Conservation (phyloP, 768 basidiomycete genomes). For the Asterophora lycoperdoides region DNA sequence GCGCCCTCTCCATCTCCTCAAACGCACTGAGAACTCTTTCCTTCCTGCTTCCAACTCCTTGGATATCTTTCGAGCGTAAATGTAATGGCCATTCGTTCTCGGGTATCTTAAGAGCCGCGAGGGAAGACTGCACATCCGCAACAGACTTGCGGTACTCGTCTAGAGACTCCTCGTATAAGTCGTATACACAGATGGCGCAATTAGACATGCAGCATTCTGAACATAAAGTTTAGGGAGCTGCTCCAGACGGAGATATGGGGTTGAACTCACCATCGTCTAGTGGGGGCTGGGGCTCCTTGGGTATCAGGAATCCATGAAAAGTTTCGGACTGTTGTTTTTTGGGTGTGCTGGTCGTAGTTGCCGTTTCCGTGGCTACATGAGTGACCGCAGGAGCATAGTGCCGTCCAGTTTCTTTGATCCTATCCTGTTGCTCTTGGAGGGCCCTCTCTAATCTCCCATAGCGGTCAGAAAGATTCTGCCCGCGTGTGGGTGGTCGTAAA, state of each 20-base stretch:
- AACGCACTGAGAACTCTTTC: slow-evolving; percentile 57
- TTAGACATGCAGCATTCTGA: slow-evolving; percentile 95
- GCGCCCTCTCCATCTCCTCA: slow-evolving; percentile 60
- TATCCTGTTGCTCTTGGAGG: slow-evolving; percentile 39
- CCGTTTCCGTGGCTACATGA: slow-evolving; percentile 1
- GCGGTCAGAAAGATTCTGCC: slow-evolving; percentile 57
- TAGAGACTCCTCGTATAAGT: slow-evolving; percentile 75
- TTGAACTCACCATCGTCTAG: slow-evolving; percentile 55
- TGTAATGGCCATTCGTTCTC: slow-evolving; percentile 61
- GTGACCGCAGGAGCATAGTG: slow-evolving; percentile 9
- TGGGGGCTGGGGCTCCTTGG: slow-evolving; percentile 58
- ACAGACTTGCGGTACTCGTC: slow-evolving; percentile 57
- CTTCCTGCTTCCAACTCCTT: slow-evolving; percentile 21
- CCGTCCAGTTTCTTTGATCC: slow-evolving; percentile 27
- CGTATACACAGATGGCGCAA: slow-evolving; percentile 89
- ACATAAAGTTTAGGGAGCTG: not conserved
- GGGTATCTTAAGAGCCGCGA: slow-evolving; percentile 46
- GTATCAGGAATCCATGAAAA: slow-evolving; percentile 56
- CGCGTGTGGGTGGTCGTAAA: slow-evolving; percentile 32
- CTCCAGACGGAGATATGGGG: not conserved
- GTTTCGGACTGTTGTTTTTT: slow-evolving; percentile 17
- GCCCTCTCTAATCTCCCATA: slow-evolving; percentile 54
- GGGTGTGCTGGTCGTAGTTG: not conserved
- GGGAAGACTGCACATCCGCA: slow-evolving; percentile 41
- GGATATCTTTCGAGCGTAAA: slow-evolving; percentile 29